Conservation (phyloP, 148 eudicot species). For the Fagopyrum esculentum region DNA sequence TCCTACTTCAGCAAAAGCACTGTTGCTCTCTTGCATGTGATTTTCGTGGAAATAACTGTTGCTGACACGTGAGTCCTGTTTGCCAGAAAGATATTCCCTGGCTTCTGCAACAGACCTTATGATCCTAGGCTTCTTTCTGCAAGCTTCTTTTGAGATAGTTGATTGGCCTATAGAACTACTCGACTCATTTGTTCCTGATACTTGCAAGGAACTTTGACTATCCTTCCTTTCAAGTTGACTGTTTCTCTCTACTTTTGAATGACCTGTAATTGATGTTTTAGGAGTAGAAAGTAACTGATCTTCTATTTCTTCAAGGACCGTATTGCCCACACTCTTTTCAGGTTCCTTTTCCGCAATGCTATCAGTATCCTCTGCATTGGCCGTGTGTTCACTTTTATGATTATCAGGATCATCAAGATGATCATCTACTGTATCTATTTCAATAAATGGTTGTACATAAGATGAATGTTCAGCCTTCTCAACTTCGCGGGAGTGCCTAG, state of each 20-base stretch:
- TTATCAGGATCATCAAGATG: conserved; percentile 10
- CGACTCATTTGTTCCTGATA: conserved; percentile 14
- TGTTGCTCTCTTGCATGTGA: conserved; percentile 16
- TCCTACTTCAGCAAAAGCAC: background rate
- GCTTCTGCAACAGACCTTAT: conserved; percentile 80
- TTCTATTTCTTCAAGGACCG: conserved; percentile 15
- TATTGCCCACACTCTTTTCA: conserved; percentile 10
- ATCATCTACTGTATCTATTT: conserved; percentile 13
- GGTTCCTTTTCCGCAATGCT: conserved; percentile 11
- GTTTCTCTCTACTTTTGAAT: background rate
- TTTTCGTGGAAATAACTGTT: conserved; percentile 15
- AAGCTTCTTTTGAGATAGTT: conserved; percentile 16
- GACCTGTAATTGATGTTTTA: background rate
- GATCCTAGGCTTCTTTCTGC: conserved; percentile 45
- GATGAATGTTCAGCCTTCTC: conserved; percentile 32
- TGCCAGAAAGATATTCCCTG: conserved; percentile 63
- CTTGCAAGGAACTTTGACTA: conserved; percentile 4
- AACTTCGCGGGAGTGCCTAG: conserved; percentile 59
- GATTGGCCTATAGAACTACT: conserved; percentile 19
- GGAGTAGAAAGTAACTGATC: conserved; percentile 11
- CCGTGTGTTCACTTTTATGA: conserved; percentile 9
- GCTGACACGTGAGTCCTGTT: conserved; percentile 20
- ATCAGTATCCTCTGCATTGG: conserved; percentile 17
- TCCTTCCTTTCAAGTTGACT: conserved; percentile 9
- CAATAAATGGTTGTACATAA: conserved; percentile 16